A percentile compares a stretch with the other conserved stretches of the same genome.
These are phyloP conservation scores for Saccharomycopsis sp. DNA, from an alignment of 805 yeast genomes.

Conservation along the genomic window DNA sequence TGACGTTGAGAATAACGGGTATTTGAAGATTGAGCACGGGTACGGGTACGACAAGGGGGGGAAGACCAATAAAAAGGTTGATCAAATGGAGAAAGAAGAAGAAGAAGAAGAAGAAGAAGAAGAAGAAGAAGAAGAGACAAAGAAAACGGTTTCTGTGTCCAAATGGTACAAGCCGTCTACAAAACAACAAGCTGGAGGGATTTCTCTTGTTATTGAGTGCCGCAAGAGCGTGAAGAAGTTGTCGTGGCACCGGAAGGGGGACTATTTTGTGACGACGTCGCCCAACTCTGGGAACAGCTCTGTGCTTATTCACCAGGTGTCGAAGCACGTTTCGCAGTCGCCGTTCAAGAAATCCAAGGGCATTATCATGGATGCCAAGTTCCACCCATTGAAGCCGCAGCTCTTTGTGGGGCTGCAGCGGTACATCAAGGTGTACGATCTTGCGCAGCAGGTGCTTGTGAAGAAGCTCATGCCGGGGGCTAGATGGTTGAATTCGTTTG, in stretches of 20 bases:
- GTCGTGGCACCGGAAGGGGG: slow-evolving; percentile 97
- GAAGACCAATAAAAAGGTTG: slow-evolving; percentile 25
- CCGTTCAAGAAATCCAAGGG: slow-evolving; percentile 93
- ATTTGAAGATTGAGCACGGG: slow-evolving; percentile 74
- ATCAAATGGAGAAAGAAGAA: slow-evolving; percentile 24
- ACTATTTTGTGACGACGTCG: slow-evolving; percentile 93
- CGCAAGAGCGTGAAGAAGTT: slow-evolving; percentile 61
- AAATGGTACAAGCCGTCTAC: slow-evolving; percentile 78
- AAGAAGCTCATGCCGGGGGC: slow-evolving; percentile 93
- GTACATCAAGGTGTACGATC: slow-evolving; percentile 81
- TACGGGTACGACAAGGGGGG: slow-evolving; percentile 61
- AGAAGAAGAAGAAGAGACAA: slow-evolving; percentile 32
- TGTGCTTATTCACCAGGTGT: slow-evolving; percentile 87
- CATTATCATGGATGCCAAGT: slow-evolving; percentile 88
- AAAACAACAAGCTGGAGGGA: slow-evolving; percentile 54
- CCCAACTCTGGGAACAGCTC: slow-evolving; percentile 86
- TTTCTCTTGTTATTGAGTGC: slow-evolving; percentile 62
- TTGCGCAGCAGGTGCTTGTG: slow-evolving; percentile 72
- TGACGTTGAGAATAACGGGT: slow-evolving; percentile 74
- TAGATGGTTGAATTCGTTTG: slow-evolving; percentile 85
- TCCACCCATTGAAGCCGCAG: slow-evolving; percentile 95
- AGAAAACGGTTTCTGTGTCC: slow-evolving; percentile 40
- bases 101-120: slow-evolving; percentile 33
- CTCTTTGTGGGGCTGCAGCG: slow-evolving; percentile 91
- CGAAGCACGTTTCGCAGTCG: slow-evolving; percentile 90